Conservation (phyloP, 352 stramenopile species). For the Poterioochromonas sp. region DNA sequence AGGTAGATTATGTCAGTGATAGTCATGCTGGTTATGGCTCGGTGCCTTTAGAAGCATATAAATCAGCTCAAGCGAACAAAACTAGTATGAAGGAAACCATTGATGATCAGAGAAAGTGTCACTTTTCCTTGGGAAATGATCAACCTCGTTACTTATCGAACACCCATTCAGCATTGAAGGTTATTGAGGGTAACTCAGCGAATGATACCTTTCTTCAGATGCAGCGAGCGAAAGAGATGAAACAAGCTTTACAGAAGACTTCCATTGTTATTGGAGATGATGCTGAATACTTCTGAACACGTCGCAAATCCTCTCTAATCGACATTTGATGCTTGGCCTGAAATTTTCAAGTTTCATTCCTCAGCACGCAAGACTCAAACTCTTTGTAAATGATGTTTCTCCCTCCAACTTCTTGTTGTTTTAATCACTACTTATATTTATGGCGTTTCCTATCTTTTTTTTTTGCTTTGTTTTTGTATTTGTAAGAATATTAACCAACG, state of each 20-base stretch:
- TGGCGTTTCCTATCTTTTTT: no score
- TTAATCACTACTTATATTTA: no score
- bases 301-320: no score
- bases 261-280: conserved; percentile 23
- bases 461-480: no score
- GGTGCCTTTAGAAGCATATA: not conserved
- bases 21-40: not conserved
- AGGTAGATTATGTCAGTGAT: not conserved
- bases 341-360: no score
- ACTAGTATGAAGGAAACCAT: not conserved
- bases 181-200: not conserved
- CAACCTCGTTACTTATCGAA: not conserved
- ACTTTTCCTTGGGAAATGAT: conserved; percentile 23
- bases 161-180: not conserved
- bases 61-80: not conserved
- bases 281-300: conserved; percentile 16
- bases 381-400: no score
- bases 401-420: no score
- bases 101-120: conserved; percentile 5
- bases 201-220: not conserved
- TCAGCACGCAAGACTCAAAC: no score
- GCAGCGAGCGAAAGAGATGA: conserved; percentile 5
- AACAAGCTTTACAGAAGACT: not conserved
- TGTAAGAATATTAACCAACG: no score
- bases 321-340: no score